Conservation (phyloP, 2,329 filamentous ascomycete species). For the Pseudogymnoascus destructans region DNA sequence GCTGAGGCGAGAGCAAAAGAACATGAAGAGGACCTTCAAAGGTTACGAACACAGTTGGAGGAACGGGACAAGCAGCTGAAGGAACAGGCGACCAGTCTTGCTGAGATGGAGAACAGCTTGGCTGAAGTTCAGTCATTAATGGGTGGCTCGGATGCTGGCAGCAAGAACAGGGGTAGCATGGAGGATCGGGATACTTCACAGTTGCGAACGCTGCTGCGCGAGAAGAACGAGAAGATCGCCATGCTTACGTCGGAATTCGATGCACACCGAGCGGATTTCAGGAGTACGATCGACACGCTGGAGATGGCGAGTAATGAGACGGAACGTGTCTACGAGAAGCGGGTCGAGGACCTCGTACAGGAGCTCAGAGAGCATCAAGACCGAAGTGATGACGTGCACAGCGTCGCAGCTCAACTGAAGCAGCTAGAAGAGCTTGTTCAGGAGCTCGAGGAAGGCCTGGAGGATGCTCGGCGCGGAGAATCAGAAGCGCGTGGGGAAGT, state of each 20-base stretch:
- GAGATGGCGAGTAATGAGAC: conserved; percentile 94
- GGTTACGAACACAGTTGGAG: conserved; percentile 59
- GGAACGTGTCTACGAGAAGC: conserved; percentile 87
- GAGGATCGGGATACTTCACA: conserved; percentile 64
- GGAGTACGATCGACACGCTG: conserved; percentile 90
- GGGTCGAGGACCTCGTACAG: conserved; percentile 71
- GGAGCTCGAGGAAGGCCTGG: conserved; percentile 89
- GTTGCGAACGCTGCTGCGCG: conserved; percentile 67
- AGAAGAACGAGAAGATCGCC: conserved; percentile 95
- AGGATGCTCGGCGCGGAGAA: conserved; percentile 87
- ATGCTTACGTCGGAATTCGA: conserved; percentile 92
- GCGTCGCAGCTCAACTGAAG: conserved; percentile 80
- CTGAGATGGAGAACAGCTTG: conserved; percentile 81
- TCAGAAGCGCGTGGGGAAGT: conserved; percentile 92
- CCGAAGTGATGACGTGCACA: conserved; percentile 77
- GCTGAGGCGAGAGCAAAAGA: conserved; percentile 30
- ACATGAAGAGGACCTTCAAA: conserved; percentile 56
- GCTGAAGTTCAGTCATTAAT: conserved; percentile 69
- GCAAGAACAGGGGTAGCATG: conserved; percentile 34
- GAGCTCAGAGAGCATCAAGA: conserved; percentile 76
- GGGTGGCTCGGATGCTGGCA: conserved; percentile 39
- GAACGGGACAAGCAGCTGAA: conserved; percentile 79
- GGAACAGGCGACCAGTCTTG: conserved; percentile 69
- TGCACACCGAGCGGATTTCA: conserved; percentile 84
- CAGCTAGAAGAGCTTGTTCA: conserved; percentile 93